Conservation (phyloP, 2,329 filamentous ascomycete species). For the Exophiala phaeomuriformis region DNA sequence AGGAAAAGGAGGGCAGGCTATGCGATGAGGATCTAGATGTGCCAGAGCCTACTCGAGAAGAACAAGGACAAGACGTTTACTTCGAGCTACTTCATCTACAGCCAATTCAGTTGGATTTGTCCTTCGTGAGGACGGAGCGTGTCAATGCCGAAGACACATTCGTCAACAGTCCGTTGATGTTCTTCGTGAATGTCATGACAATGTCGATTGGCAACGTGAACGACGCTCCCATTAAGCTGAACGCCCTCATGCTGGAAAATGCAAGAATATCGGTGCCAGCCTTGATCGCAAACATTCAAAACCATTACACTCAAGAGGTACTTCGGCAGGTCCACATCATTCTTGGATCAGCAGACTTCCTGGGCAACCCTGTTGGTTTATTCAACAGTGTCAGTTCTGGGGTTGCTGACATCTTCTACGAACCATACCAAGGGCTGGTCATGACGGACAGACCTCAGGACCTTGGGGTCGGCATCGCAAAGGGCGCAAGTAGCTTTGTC, state of each 20-base stretch:
- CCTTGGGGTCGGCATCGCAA: constrained; percentile 88
- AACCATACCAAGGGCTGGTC: constrained; percentile 95
- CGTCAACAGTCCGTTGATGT: constrained; percentile 91
- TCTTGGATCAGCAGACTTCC: constrained; percentile 90
- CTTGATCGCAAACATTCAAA: constrained; percentile 76
- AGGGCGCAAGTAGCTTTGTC: constrained; percentile 91
- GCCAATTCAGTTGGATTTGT: constrained; percentile 95
- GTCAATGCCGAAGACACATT: constrained; percentile 95
- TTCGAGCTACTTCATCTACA: constrained; percentile 96
- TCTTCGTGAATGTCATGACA: constrained; percentile 95
- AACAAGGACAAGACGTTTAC: constrained; percentile 89
- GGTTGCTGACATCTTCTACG: constrained; percentile 97
- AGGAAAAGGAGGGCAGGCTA: constrained; percentile 73
- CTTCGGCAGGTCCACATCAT: constrained; percentile 96
- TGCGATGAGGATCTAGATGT: constrained; percentile 88
- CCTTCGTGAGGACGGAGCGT: constrained; percentile 91
- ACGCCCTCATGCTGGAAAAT: constrained; percentile 90
- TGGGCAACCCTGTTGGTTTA: constrained; percentile 91
- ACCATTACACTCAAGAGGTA: constrained; percentile 94
- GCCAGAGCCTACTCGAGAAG: constrained; percentile 78
- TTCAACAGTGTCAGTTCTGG: constrained; percentile 99
- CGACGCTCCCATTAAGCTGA: constrained; percentile 88
- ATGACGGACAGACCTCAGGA: constrained; percentile 94
- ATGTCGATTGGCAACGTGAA: constrained; percentile 99
- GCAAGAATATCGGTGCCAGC: constrained; percentile 81